Conservation (phyloP, 73 alveolate genomes). For the Stentor coeruleus region DNA sequence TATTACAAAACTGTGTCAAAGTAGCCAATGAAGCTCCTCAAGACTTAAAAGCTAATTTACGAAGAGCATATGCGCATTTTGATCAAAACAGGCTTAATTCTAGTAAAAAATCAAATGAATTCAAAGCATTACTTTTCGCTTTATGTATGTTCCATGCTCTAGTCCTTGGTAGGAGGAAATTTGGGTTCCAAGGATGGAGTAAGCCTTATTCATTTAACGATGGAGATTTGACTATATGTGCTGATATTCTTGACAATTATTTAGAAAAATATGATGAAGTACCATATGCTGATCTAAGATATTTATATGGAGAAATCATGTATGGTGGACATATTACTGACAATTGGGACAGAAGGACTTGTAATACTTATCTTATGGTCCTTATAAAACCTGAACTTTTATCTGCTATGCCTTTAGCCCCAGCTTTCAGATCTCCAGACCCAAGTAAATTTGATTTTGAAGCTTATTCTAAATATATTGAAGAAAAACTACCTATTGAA, state of each 20-base stretch:
- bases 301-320: conserved; percentile 99
- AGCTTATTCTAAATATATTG: conserved; percentile 84
- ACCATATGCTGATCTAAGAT: conserved; percentile 99
- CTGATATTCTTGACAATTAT: conserved; percentile 98
- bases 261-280: conserved; percentile 92
- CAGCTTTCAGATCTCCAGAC: conserved; percentile 99
- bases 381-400: conserved; percentile 93
- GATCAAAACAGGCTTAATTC: conserved; percentile 78
- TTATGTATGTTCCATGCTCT: conserved; percentile 99
- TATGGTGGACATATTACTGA: conserved; percentile 99
- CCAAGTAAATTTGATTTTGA: conserved; percentile 95
- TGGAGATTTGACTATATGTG: conserved; percentile 99
- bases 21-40: conserved; percentile 99
- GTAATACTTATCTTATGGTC: conserved; percentile 94
- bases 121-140: conserved; percentile 96
- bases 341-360: conserved; percentile 99
- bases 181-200: conserved; percentile 99
- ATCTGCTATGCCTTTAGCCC: conserved; percentile 91
- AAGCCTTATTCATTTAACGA: conserved; percentile 97
- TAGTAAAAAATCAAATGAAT: conserved; percentile 78
- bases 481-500: conserved; percentile 95
- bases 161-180: conserved; percentile 95
- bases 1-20: conserved; percentile 92
- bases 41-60: conserved; percentile 96
- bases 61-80: conserved; percentile 98